Evolutionary conservation across 306 rosid species (phyloP).

Genomic region (Astragalus membranaceus): DNA sequence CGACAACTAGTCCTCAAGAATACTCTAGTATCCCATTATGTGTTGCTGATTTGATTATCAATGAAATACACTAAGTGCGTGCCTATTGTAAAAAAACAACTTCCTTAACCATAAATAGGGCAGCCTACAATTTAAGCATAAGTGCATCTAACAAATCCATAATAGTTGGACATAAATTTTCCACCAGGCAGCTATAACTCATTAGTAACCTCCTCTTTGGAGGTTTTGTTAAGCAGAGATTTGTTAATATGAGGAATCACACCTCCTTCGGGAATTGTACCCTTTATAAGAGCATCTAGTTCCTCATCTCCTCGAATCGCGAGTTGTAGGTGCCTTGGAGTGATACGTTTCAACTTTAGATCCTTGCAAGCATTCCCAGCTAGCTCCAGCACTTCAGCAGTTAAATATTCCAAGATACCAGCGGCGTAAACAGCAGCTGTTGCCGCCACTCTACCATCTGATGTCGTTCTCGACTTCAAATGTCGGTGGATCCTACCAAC

Average conservation of each 20-base stretch:
- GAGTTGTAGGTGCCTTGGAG: slow-evolving; percentile 74
- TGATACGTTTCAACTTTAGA: slow-evolving; percentile 68
- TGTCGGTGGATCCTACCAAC: slow-evolving; percentile 73
- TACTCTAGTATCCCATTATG: too few relatives aligned
- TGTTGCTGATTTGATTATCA: too few relatives aligned
- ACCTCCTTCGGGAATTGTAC: slow-evolving; percentile 75
- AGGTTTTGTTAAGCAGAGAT: slow-evolving; percentile 72
- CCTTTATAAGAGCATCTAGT: slow-evolving; percentile 63
- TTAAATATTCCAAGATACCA: slow-evolving; percentile 66
- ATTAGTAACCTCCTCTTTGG: slow-evolving; percentile 48
- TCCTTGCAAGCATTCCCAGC: slow-evolving; percentile 81
- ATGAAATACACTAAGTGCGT: too few relatives aligned
- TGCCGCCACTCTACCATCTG: slow-evolving; percentile 75
- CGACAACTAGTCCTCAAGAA: too few relatives aligned
- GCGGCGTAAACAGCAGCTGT: slow-evolving; percentile 82
- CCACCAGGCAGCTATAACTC: slow-evolving; percentile 12
- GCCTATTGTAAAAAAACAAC: too few relatives aligned
- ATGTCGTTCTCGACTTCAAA: slow-evolving; percentile 54
- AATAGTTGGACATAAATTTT: slow-evolving; percentile 5
- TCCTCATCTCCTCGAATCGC: slow-evolving; percentile 79
- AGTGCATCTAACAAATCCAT: slow-evolving; percentile 5
- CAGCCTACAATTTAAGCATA: slow-evolving; percentile 7
- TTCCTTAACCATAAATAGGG: slow-evolving; percentile 23
- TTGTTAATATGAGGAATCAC: slow-evolving; percentile 77
- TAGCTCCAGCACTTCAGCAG: slow-evolving; percentile 74